phyloP scores from a whole-genome alignment of 345 rosid species.

The Dovyalis caffra region DNA sequence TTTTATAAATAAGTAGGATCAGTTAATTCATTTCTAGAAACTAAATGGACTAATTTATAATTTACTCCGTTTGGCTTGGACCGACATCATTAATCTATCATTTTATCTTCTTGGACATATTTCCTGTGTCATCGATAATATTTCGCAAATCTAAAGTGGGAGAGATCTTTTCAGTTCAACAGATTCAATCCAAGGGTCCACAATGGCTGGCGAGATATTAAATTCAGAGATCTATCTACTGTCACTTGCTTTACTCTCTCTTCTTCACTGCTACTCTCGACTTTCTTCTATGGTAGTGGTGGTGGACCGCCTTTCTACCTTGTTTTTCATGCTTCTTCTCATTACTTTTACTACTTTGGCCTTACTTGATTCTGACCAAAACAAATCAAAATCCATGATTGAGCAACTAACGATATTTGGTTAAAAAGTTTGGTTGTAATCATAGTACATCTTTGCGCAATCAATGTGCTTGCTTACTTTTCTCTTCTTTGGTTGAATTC shows the following conservation, averaged over 20 bases:
- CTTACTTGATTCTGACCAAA: background rate
- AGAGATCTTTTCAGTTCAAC: background rate
- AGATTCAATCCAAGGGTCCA: background rate
- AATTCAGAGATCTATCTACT: background rate
- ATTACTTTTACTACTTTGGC: background rate
- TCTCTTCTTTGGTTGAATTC: background rate
- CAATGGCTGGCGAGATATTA: background rate
- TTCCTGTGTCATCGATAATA: too few relatives aligned
- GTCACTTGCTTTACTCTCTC: background rate
- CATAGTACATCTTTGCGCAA: too few relatives aligned
- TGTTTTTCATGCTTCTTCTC: constrained; percentile 1
- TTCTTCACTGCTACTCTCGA: background rate
- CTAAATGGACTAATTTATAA: too few relatives aligned
- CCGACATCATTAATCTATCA: too few relatives aligned
- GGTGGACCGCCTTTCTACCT: constrained; percentile 6
- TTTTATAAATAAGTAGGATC: too few relatives aligned
- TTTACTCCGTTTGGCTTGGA: too few relatives aligned
- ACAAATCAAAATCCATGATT: too few relatives aligned
- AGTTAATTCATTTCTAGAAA: too few relatives aligned
- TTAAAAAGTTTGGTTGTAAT: too few relatives aligned
- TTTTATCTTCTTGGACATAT: too few relatives aligned
- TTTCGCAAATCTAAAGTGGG: too few relatives aligned
- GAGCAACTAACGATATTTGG: background rate
- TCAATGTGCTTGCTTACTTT: background rate
- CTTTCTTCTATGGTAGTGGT: constrained; percentile 6